Evolutionary conservation across 345 rosid species (phyloP), one percentile per base, ranked within the genome.

Genomic region (Salix caprea): DNA sequence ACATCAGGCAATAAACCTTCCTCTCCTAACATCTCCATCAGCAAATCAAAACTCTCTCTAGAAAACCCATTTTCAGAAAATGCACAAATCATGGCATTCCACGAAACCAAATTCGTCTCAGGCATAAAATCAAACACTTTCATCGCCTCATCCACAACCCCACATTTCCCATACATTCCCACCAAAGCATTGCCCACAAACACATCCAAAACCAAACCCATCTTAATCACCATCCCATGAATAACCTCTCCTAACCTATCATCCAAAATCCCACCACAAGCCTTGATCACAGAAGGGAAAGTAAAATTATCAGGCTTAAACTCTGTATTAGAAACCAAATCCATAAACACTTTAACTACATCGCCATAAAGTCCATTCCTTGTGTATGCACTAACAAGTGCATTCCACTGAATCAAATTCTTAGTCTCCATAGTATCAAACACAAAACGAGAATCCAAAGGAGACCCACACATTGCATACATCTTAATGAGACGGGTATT

Each of bases 321-420:
- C 54, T 75, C 75, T 7, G 89, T 76, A 71, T 50, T 71, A 21
- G 84, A 50, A 21, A 88, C 48, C 90, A 91, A 62, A 36, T 83
- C 78, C 16, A 85, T 74, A 83, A 91, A 91, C 84, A 80, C 64
- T 65, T 77, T 75, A 77, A 91, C 28, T 0, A 86, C 86, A 9
- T 90, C 82, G 30, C 50, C 54, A 77, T 84, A 82, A 82, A 88
- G 84, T 81, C 80, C 88, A 76, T 91, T 90, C 81, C 86, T 88
- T 36, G 91, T 72, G 74, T 80, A 86, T 69, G 86, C 92, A 76
- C 92, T 91, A 73, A 91, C 71, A 74, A 90, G 67, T 56, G 92
- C 91, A 82, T 91, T 91, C 96, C 93, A 90, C 68, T 80, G 86
- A 65, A 89, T 86, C 84, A 90, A 82, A 82, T 90, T 90, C 85